Percentiles rank a stretch among this genome's conserved stretches.
Evolutionary conservation across 2,329 filamentous ascomycete genomes (phyloP).

Genomic region (Fusarium foetens): DNA sequence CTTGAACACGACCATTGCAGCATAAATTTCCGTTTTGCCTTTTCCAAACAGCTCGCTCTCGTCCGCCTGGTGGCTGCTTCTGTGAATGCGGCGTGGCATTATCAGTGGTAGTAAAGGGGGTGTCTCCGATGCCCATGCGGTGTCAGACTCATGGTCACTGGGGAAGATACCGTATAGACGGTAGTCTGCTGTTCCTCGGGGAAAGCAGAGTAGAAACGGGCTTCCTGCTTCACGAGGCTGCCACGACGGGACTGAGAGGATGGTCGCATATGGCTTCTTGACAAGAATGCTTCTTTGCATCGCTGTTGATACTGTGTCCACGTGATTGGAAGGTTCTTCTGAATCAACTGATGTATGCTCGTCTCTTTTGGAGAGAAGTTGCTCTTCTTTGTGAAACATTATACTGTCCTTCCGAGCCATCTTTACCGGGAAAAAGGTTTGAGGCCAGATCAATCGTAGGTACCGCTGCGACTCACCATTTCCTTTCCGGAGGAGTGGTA

Average conservation of each 20-base stretch:
- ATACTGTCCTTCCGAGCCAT: neutral
- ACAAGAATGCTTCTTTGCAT: neutral
- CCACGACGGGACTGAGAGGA: neutral
- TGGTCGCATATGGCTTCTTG: neutral
- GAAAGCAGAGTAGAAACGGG: neutral
- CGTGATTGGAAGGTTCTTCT: neutral
- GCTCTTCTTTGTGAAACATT: neutral
- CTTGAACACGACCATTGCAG: neutral
- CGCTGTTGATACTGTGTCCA: rapidly evolving
- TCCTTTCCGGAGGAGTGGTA: neutral
- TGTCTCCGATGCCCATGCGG: neutral
- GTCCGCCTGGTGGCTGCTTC: rapidly evolving
- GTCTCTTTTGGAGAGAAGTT: neutral
- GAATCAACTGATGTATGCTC: rapidly evolving
- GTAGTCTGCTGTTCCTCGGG: neutral
- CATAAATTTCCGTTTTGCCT: neutral
- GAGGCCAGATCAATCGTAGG: neutral
- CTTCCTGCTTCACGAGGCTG: neutral
- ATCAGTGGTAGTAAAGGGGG: neutral
- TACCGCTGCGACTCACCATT: neutral
- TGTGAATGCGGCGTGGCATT: neutral
- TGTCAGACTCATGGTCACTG: rapidly evolving
- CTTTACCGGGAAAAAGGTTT: neutral
- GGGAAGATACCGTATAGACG: neutral
- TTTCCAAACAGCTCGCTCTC: no score